Base-by-base conservation (phyloP, 1,284 basidiomycete genomes). In the Rhodotorula sp. region DNA sequence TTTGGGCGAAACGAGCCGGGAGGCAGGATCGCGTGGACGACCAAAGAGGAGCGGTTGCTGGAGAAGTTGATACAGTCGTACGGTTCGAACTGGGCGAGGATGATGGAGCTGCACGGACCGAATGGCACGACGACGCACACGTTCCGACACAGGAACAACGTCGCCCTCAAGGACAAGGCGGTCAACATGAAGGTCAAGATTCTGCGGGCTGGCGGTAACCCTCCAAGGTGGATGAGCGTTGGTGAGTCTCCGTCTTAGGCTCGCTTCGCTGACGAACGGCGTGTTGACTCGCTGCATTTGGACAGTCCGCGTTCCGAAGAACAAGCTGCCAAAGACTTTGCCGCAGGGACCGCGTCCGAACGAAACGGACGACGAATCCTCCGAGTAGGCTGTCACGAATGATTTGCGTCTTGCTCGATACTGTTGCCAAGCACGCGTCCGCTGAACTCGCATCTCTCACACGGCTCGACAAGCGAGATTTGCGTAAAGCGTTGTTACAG, bases 121-220 rank as follows among this genome's bases (percentile, higher is more conserved):
- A 10, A 53, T 1, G 71, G 71, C 5, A 50, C 34, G 3, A 24
- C 10, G 2, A 37, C 22, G 9, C 22, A 24, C 3, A 34, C 16
- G 13, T 52, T 73, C 37, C 3, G 20, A 7, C 1, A 40, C 4
- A 28, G 71, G 8, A 68, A 48, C 31, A 52, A 58, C 28, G 51
- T 68, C 15, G 53, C 55, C 10, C 46, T 70, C 30, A 70, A 67
- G 47, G 71, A 73, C 64, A 70, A 68, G 55, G 69, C 71, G 11
- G 46, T 64, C 40, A 68, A 67, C 58, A 48, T 70, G 20, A 51
- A 40, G 48, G 11, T n/a, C 4, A 11, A 15, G 4, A n/a, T 34
- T 13, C 24, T 52, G 1, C 16, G 26, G 9, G 8, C 24, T 1
- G 62, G 67, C 1, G 11, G 13, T 9, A 31, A 13, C 1, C 30